These are phyloP conservation scores for Aureobasidium subglaciale DNA, from an alignment of 2,329 filamentous ascomycete species.

Conservation along the genomic window DNA sequence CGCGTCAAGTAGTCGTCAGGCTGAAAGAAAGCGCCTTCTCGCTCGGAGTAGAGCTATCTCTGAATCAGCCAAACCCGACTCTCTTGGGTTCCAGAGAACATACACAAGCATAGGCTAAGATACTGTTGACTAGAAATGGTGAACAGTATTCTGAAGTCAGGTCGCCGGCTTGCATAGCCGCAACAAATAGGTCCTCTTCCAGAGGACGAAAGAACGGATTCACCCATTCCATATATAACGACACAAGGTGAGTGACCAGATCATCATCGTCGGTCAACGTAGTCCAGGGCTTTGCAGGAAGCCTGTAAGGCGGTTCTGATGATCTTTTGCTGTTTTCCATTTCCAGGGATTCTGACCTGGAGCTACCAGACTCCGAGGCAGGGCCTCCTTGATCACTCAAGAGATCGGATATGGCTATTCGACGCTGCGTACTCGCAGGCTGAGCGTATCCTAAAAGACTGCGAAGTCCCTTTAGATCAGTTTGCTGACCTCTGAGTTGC, in stretches of 20 bases:
- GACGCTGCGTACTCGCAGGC: not conserved
- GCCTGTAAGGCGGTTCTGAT: constrained; percentile 16
- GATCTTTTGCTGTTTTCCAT: not conserved
- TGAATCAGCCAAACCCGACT: not conserved
- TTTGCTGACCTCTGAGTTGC: not conserved
- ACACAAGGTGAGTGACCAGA: constrained; percentile 29
- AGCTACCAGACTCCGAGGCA: not conserved
- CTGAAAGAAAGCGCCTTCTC: constrained; percentile 11
- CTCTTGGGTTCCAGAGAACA: not conserved
- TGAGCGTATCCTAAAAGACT: not conserved
- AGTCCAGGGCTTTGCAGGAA: constrained; percentile 28
- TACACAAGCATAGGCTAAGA: constrained; percentile 22
- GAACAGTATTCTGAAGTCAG: constrained; percentile 27
- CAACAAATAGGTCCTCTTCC: constrained; percentile 29
- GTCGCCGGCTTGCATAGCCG: constrained; percentile 29
- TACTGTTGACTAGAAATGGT: constrained; percentile 30
- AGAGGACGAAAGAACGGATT: constrained; percentile 28
- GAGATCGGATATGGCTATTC: not conserved
- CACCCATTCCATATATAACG: constrained; percentile 18
- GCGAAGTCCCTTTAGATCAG: not conserved
- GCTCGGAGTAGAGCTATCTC: constrained; percentile 15
- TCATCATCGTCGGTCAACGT: constrained; percentile 22
- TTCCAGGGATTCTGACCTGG: not conserved
- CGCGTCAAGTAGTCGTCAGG: constrained; percentile 13
- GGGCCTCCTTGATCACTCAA: not conserved